Base-by-base conservation (phyloP, 768 basidiomycete species). In the Lentinula lateritia region DNA sequence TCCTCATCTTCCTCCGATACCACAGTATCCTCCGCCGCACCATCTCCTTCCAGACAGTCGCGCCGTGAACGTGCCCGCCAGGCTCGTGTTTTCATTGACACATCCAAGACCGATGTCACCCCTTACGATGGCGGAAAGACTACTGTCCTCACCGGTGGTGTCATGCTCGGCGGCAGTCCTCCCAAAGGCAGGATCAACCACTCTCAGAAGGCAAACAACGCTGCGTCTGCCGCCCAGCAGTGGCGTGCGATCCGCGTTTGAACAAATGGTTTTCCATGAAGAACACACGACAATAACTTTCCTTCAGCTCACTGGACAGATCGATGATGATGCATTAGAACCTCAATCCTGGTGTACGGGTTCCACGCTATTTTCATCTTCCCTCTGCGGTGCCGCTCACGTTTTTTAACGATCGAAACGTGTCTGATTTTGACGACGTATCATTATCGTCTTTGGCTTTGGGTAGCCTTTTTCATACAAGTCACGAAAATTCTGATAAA, bases 91-190 rank as follows among this genome's bases (percentile, higher is more conserved):
- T 91, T 81, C 69, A 73, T 93, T 59, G 91, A 93, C 72, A 83
- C 79, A 20, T 74, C 86, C 68, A 92, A 87, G 79, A 91, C 74
- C 58, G 88, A 89, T 50, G 88, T 92, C 64, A 92, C 90, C 52
- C 88, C 89, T 67, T 93, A 93, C 67, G 90, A 93, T 66, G 90
- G 90, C 60, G 91, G 91, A 65, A 92, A 91, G 81, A 93, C 91
- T 58, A 92, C 90, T 34, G 90, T 92, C 54, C 83, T 93, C 66
- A 92, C 90, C 2, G 91, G 91, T 61, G 91, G 90, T 65, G 90
- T 92, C 66, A 93, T 93, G 91, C 88, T 93, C 63, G 90, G 90
- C 54, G 79, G 77, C 53, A 77, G 69, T 63, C 70, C 80, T 42
- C 78, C 75, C 65, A 69, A 73, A 61, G 62, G 70, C 57, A 70